Evolutionary conservation across 208 protist genomes (phyloP).

Genomic region (Wallacemonas collosoma): DNA sequence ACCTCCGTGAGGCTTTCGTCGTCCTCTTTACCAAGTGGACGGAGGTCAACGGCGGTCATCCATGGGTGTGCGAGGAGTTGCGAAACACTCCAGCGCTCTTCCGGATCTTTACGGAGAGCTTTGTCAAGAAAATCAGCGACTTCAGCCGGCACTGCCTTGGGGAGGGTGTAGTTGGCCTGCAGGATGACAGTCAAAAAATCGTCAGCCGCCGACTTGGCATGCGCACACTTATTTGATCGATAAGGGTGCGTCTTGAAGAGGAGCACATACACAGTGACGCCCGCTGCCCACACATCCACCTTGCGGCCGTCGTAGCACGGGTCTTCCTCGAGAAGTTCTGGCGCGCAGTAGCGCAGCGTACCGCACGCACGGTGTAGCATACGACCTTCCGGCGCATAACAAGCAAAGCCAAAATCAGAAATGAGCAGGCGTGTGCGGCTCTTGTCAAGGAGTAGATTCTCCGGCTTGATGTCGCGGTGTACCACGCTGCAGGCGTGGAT

Average conservation of each 20-base stretch:
- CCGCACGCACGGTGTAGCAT: slow-evolving; percentile 69
- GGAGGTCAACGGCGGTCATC: slow-evolving; percentile 27
- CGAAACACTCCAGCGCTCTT: slow-evolving; percentile 71
- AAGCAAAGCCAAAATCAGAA: slow-evolving; percentile 90
- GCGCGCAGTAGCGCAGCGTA: slow-evolving; percentile 82
- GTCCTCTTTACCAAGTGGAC: not conserved
- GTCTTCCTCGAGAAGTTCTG: slow-evolving; percentile 70
- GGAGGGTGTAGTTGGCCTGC: slow-evolving; percentile 55
- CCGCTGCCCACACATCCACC: slow-evolving; percentile 89
- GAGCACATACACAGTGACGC: slow-evolving; percentile 90
- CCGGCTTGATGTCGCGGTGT: slow-evolving; percentile 89
- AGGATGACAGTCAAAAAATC: slow-evolving; percentile 61
- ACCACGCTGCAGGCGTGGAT: slow-evolving; percentile 78
- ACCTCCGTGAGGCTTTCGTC: not conserved
- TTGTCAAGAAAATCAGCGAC: slow-evolving; percentile 61
- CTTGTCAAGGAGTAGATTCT: slow-evolving; percentile 84
- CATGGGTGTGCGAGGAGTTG: slow-evolving; percentile 80
- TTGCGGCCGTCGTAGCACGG: slow-evolving; percentile 89
- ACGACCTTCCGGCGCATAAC: slow-evolving; percentile 44
- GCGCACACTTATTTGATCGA: slow-evolving; percentile 49
- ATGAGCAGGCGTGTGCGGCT: slow-evolving; percentile 56
- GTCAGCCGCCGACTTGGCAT: slow-evolving; percentile 40
- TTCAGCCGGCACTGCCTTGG: slow-evolving; percentile 41
- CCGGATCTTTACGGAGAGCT: slow-evolving; percentile 79
- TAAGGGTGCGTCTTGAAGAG: slow-evolving; percentile 91